Evolutionary conservation across 1,139 yeast species (phyloP), one percentile per base, ranked within the genome.

Genomic region (Pneumocystis sp.): DNA sequence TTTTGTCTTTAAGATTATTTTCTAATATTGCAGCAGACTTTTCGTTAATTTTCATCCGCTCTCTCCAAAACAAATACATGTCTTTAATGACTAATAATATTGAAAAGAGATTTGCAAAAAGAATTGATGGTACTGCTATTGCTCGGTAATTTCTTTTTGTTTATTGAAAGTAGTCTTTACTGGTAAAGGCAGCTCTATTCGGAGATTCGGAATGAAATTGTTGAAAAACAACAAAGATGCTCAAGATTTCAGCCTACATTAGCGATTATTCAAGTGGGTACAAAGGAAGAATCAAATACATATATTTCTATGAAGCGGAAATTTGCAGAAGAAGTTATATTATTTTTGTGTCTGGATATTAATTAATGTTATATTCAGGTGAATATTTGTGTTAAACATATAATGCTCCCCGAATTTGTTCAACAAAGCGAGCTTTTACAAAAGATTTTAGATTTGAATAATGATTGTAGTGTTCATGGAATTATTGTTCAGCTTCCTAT

Each of bases 251-350:
- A 81, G 70, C 97, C 98, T 50, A 81, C 83, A 65, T 80, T 93
- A 74, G 81, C 89, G 65, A 91, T 93, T 71, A 81, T 93, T 70
- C 98, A 93, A 78, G 95, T 93, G 37, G 97, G 97, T 63, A 81
- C 79, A 63, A 82, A 97, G 73, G 91, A 89, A 57, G 98, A 93
- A 75, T 89, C 97, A 15, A 81, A 89, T 63, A 88, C 96, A n/a
- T 93, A 93, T 76, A 97, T 93, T 66, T 84, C 86, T 71, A 91
- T 93, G 96, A 93, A 93, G 79, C 80, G 89, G 71, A 88, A 86
- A 78, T 97, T 97, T 37, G 96, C 97, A 42, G 78, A 81, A 70
- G 72, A 70, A 65, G 72, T 70, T 12, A 12, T 25, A 25, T 25
- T 8, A 1, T 25, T 50, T 44, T 10, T 50, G 25, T 25, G 2